phyloP scores from a whole-genome alignment of 257 asterid species.

The Misopates orontium region DNA sequence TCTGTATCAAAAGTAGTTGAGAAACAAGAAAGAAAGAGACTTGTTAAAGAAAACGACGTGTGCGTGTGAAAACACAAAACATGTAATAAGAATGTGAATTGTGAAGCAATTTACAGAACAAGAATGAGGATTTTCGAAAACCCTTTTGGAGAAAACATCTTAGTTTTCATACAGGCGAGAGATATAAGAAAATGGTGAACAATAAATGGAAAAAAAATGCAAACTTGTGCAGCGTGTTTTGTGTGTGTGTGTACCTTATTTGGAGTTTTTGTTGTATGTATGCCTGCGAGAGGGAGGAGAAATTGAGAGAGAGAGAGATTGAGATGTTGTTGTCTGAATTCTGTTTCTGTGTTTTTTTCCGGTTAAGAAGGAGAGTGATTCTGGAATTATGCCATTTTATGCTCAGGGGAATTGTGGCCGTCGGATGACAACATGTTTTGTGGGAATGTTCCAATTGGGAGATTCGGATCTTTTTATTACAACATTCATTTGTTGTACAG shows the following conservation, averaged over 20 bases:
- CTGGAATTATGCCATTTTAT: conserved; percentile 28
- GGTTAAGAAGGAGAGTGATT: conserved; percentile 25
- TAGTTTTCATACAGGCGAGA: background rate
- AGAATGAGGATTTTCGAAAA: background rate
- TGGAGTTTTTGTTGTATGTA: background rate
- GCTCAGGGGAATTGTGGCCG: conserved; percentile 14
- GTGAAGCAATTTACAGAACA: no score
- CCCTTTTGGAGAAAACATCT: conserved; percentile 17
- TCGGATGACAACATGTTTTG: conserved; percentile 24
- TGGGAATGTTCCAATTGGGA: conserved; percentile 33
- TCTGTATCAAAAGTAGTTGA: background rate
- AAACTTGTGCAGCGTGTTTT: background rate
- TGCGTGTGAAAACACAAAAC: background rate
- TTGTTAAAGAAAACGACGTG: background rate
- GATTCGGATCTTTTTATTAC: conserved; percentile 36
- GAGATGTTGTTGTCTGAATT: conserved; percentile 18
- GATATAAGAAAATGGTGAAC: background rate
- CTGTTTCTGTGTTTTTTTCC: background rate
- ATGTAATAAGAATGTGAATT: background rate
- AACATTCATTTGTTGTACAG: background rate
- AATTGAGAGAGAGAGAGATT: background rate
- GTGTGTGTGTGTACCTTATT: conserved; percentile 17
- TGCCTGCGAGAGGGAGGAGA: conserved; percentile 9
- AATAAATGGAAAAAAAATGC: background rate
- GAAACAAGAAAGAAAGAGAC: background rate